These are phyloP conservation scores for Incumbomyces lentus DNA, from an alignment of 2,329 filamentous ascomycete species.

Conservation along the genomic window DNA sequence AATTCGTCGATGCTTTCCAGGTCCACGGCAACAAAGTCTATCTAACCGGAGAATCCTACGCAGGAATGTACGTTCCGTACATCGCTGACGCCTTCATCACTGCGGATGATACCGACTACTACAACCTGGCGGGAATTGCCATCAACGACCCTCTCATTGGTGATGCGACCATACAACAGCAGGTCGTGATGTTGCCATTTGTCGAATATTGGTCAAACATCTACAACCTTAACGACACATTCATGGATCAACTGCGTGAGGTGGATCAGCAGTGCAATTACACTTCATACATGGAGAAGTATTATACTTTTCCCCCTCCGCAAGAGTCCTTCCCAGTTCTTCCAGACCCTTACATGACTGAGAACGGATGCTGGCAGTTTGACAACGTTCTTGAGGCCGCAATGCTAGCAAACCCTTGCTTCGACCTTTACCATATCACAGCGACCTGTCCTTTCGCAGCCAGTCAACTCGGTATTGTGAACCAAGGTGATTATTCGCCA, in stretches of 20 bases:
- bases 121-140: slow-evolving; percentile 52
- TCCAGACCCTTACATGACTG: slow-evolving; percentile 8
- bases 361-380: slow-evolving; percentile 13
- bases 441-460: slow-evolving; percentile 34
- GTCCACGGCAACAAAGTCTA: slow-evolving; percentile 45
- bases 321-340: slow-evolving; percentile 12
- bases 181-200: slow-evolving; percentile 13
- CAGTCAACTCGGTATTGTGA: slow-evolving; percentile 27
- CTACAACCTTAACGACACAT: slow-evolving; percentile 35
- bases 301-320: slow-evolving; percentile 56
- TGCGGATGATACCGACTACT: slow-evolving; percentile 54
- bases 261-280: slow-evolving; percentile 38
- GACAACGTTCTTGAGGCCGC: slow-evolving; percentile 10
- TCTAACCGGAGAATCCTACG: slow-evolving; percentile 46
- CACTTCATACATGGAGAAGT: slow-evolving; percentile 36
- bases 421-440: slow-evolving; percentile 40
- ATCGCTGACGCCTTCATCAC: slow-evolving; percentile 63
- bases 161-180: slow-evolving; percentile 32
- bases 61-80: slow-evolving; percentile 62
- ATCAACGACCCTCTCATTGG: slow-evolving; percentile 41
- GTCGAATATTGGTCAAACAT: slow-evolving; percentile 24
- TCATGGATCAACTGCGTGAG: slow-evolving; percentile 29
- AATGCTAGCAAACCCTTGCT: slow-evolving; percentile 34
- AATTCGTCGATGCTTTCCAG: slow-evolving; percentile 47
- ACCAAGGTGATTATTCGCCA: slow-evolving; percentile 26